phyloP scores from a whole-genome alignment of 2,329 filamentous ascomycete species.

The Lachnellula suecica region DNA sequence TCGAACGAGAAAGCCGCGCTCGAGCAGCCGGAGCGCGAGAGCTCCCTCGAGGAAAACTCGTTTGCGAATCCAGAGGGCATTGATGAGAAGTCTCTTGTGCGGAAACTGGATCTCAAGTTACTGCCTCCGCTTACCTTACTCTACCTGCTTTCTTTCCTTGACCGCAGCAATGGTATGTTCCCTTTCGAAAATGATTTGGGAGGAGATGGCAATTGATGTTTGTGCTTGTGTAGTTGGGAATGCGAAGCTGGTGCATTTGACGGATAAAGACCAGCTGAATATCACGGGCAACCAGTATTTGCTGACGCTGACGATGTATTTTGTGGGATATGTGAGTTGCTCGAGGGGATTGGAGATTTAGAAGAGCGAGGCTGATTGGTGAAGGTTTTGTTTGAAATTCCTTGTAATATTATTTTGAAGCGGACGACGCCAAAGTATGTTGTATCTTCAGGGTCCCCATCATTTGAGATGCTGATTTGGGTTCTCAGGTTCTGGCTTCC shows the following conservation, averaged over 20 bases:
- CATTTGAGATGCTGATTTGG: neutral
- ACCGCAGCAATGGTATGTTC: constrained; percentile 57
- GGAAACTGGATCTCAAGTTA: constrained; percentile 53
- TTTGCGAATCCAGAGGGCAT: constrained; percentile 33
- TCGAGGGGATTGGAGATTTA: neutral
- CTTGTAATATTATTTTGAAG: constrained; percentile 63
- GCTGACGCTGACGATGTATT: constrained; percentile 65
- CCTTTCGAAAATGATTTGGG: too few relatives aligned
- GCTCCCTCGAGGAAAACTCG: constrained; percentile 20
- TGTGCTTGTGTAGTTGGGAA: constrained; percentile 50
- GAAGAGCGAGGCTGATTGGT: neutral
- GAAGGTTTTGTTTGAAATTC: constrained; percentile 55
- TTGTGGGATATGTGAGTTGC: constrained; percentile 50
- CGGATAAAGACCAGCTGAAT: constrained; percentile 47
- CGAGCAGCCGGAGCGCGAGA: constrained; percentile 4
- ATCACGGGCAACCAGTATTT: constrained; percentile 64
- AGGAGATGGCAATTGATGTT: neutral
- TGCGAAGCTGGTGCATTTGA: constrained; percentile 55
- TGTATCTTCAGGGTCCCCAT: too few relatives aligned
- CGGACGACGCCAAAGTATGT: constrained; percentile 43
- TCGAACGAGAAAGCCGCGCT: constrained; percentile 10
- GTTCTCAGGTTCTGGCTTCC: constrained; percentile 55
- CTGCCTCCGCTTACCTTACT: constrained; percentile 54
- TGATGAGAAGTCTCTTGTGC: constrained; percentile 56
- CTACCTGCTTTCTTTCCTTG: constrained; percentile 57